Conservation (phyloP, 73 alveolate species). For the Effrenium voratum region DNA sequence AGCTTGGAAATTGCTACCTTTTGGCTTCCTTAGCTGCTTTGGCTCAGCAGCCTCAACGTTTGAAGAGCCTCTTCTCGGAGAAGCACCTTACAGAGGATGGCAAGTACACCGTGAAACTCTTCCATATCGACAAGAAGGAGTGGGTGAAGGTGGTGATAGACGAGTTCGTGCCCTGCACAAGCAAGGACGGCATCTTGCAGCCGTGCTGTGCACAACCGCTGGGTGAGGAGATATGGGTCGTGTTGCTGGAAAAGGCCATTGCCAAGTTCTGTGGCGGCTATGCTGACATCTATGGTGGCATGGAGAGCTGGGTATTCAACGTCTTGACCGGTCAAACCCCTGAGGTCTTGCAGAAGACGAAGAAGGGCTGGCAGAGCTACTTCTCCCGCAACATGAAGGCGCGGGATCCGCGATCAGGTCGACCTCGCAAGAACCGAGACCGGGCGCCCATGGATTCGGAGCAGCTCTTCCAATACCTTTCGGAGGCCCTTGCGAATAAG, state of each 20-base stretch:
- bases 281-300: constrained; percentile 19
- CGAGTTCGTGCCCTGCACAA: constrained; percentile 37
- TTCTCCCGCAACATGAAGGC: constrained; percentile 26
- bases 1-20: constrained; percentile 36
- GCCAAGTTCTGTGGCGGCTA: constrained; percentile 46
- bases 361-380: constrained; percentile 32
- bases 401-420: neutral
- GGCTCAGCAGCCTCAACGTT: constrained; percentile 31
- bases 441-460: constrained; percentile 6
- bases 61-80: constrained; percentile 33
- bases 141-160: constrained; percentile 35
- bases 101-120: constrained; percentile 42
- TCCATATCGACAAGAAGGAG: neutral
- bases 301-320: constrained; percentile 45
- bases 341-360: constrained; percentile 30
- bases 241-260: constrained; percentile 44
- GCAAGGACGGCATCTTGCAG: neutral
- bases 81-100: constrained; percentile 41
- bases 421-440: constrained; percentile 3
- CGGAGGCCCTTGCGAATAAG: constrained; percentile 38
- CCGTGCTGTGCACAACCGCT: constrained; percentile 25
- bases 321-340: constrained; percentile 50
- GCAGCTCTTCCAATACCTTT: constrained; percentile 6
- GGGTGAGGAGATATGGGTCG: constrained; percentile 65
- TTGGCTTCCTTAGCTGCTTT: constrained; percentile 24